phyloP scores from a whole-genome alignment of 148 eudicot species.

The Vaccinium darrowii region DNA sequence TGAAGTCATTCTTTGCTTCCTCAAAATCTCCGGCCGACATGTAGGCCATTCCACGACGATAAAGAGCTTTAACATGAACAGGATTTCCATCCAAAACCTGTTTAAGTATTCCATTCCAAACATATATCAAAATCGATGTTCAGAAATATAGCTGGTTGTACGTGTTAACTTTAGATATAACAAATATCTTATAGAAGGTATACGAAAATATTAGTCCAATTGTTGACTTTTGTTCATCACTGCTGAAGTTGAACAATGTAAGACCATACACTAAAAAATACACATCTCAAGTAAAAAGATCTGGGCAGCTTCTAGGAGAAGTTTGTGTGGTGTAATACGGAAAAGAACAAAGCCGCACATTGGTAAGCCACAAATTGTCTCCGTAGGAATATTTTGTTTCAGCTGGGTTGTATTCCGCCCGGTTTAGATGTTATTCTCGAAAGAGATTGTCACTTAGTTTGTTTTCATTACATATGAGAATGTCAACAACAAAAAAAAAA shows the following conservation, averaged over 20 bases:
- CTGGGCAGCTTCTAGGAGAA: no score
- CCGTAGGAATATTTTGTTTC: no score
- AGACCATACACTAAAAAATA: neutral
- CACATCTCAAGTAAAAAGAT: neutral
- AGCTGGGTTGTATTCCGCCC: no score
- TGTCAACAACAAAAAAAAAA: no score
- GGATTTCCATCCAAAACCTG: slow-evolving; percentile 91
- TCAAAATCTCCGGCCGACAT: slow-evolving; percentile 89
- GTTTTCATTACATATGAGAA: no score
- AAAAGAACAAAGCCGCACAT: no score
- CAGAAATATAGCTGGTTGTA: neutral
- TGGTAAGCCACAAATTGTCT: no score
- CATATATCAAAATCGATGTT: neutral
- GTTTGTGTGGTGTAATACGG: no score
- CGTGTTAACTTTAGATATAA: neutral
- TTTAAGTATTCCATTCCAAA: slow-evolving; percentile 10
- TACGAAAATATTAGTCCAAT: neutral
- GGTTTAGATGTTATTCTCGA: no score
- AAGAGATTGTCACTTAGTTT: no score
- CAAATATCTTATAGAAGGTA: neutral
- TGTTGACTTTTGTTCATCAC: neutral
- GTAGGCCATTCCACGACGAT: slow-evolving; percentile 97
- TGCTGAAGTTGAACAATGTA: neutral
- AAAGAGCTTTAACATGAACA: slow-evolving; percentile 85
- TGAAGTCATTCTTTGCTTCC: slow-evolving; percentile 84